Evolutionary conservation across 768 basidiomycete species (phyloP), one percentile per base, ranked within the genome.

Genomic region (Tricholomella constricta): DNA sequence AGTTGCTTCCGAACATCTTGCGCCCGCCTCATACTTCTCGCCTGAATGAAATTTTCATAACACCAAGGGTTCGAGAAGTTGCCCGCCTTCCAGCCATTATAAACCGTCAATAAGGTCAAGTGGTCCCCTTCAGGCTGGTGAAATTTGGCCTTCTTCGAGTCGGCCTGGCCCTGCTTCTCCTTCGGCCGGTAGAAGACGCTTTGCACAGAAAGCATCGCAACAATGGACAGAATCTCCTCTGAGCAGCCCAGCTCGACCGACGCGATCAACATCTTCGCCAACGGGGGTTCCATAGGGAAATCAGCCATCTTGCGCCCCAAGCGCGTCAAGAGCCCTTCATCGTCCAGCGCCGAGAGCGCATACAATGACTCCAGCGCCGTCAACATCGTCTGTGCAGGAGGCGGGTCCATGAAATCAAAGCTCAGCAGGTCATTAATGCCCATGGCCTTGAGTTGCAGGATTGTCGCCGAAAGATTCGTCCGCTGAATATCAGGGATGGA

Each of bases 321-420:
- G 23, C 93, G 83, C 1, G 97, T 99, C 64, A 99, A 73, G 6
- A 98, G 75, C 5, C 97, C 97, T 73, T 99, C 97, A 58, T 98
- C 94, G 59, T 98, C 97, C 26, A 98, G 77, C 3, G 97, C 97
- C 1, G 94, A 97, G 12, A 98, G 78, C 3, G 95, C 97, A 70
- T 96, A 98, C 1, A 99, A 74, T 41, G 91, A 85, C 67, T 98
- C 95, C 40, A 99, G 73, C 1, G 97, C 97, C 1, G 97, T 96
- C 59, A 99, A 78, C 89, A 98, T 92, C 9, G 96, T 98, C 64
- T 88, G 93, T 4, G 94, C 90, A 0, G 95, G 97, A 22, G 97
- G 97, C 2, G 96, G 94, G 69, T 98, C 97, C 97, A 99, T 98
- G 67, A 98, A 99, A 69, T 97, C 96, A 72, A 98, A 98, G 72